Percentiles rank a stretch among this genome's conserved stretches.
phyloP scores from a whole-genome alignment of 345 rosid species.

The Salix dunnii region DNA sequence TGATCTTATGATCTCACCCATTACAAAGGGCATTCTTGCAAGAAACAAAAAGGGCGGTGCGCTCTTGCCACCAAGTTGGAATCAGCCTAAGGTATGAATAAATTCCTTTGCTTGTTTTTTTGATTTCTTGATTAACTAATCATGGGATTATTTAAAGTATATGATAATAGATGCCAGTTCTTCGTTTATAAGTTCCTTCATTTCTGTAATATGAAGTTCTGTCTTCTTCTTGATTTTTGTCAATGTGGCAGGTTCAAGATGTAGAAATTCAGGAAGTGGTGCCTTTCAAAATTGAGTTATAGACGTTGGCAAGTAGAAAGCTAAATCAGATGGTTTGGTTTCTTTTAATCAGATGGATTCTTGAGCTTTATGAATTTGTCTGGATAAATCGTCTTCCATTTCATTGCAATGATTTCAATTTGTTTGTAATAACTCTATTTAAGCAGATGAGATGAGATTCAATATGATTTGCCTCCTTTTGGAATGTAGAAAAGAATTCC shows the following conservation, averaged over 20 bases:
- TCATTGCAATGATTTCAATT: not conserved
- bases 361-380: slow-evolving; percentile 22
- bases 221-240: not conserved
- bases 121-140: not conserved
- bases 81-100: slow-evolving; percentile 42
- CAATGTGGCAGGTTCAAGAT: slow-evolving; percentile 26
- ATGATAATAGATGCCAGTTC: too few species aligned
- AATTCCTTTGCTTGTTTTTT: not conserved
- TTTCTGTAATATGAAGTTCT: not conserved
- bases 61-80: slow-evolving; percentile 60
- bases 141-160: not conserved
- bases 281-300: slow-evolving; percentile 26
- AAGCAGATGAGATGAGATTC: not conserved
- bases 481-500: not conserved
- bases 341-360: not conserved
- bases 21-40: slow-evolving; percentile 75
- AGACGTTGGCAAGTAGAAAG: not conserved
- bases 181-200: too few species aligned
- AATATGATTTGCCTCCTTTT: not conserved
- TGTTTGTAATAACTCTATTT: too few species aligned
- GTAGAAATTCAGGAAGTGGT: slow-evolving; percentile 28
- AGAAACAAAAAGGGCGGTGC: slow-evolving; percentile 55
- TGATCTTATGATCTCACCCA: slow-evolving; percentile 78
- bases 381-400: not conserved
- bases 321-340: not conserved